phyloP scores from a whole-genome alignment of 2,329 filamentous ascomycete genomes.

The Penicillium sp. region DNA sequence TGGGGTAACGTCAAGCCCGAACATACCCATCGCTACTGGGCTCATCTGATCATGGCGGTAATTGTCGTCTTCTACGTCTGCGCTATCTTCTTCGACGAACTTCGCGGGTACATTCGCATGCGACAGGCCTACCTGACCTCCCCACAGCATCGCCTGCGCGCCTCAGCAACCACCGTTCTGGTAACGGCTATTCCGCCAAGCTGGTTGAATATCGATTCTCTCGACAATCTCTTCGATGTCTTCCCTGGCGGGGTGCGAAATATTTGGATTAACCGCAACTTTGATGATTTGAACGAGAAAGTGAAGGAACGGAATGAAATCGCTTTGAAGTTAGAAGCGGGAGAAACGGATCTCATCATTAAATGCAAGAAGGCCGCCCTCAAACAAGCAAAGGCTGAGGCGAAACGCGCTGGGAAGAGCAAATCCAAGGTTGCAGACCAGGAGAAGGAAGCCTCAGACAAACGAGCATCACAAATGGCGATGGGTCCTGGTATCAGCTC shows the following conservation, averaged over 20 bases:
- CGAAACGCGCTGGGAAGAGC: slow-evolving; percentile 62
- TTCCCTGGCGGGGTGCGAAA: slow-evolving; percentile 95
- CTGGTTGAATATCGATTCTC: slow-evolving; percentile 83
- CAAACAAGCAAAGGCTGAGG: slow-evolving; percentile 68
- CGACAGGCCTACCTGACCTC: slow-evolving; percentile 94
- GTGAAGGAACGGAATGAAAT: slow-evolving; percentile 74
- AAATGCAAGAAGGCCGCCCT: slow-evolving; percentile 77
- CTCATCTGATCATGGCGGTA: slow-evolving; percentile 80
- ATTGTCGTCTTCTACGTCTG: slow-evolving; percentile 82
- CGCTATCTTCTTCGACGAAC: slow-evolving; percentile 81
- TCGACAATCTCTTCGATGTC: slow-evolving; percentile 87
- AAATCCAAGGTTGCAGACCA: slow-evolving; percentile 43
- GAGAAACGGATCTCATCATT: slow-evolving; percentile 83
- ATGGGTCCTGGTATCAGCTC: slow-evolving; percentile 58
- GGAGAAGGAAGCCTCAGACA: slow-evolving; percentile 57
- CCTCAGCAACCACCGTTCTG: slow-evolving; percentile 92
- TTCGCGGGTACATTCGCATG: slow-evolving; percentile 86
- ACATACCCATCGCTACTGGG: slow-evolving; percentile 75
- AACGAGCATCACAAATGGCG: slow-evolving; percentile 48
- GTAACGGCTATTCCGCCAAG: slow-evolving; percentile 88
- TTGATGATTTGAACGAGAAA: slow-evolving; percentile 81
- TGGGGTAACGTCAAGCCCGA: slow-evolving; percentile 80
- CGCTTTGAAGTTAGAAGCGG: slow-evolving; percentile 73
- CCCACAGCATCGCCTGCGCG: slow-evolving; percentile 88
- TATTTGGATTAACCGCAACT: slow-evolving; percentile 94